Conservation (phyloP, 140 eudicot genomes). For the Flaveria floridana region DNA sequence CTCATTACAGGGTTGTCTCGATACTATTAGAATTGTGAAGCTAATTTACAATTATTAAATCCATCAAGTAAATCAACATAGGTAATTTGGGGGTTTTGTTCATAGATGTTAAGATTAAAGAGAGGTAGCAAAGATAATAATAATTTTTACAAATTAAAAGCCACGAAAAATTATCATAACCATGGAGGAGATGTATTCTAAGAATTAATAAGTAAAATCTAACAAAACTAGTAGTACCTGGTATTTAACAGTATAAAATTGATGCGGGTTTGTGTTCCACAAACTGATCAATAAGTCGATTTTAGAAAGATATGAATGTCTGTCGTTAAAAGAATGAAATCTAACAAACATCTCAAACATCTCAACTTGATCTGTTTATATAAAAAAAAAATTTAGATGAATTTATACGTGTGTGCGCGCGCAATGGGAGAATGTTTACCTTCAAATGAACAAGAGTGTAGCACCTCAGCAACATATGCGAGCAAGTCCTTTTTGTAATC, state of each 20-base stretch:
- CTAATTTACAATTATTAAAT: too few relatives aligned
- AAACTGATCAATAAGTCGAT: too few relatives aligned
- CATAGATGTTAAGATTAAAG: not conserved
- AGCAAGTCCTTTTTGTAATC: constrained; percentile 27
- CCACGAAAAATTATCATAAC: not conserved
- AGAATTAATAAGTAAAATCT: too few relatives aligned
- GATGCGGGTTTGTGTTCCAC: too few relatives aligned
- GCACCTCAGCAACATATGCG: constrained; percentile 16
- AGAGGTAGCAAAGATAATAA: not conserved
- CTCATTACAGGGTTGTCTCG: too few relatives aligned
- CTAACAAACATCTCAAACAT: not conserved
- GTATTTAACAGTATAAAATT: too few relatives aligned
- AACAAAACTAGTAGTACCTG: too few relatives aligned
- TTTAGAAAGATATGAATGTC: too few relatives aligned
- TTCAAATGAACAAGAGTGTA: constrained; percentile 36
- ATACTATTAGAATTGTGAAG: too few relatives aligned
- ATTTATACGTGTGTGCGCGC: too few relatives aligned
- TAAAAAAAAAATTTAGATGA: not conserved
- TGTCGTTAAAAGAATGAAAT: too few relatives aligned
- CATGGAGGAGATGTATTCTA: too few relatives aligned
- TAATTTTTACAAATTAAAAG: not conserved
- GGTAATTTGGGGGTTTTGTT: not conserved
- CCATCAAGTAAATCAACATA: not conserved
- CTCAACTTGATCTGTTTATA: not conserved
- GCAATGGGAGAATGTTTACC: constrained; percentile 18